Conservation (phyloP, 2,329 filamentous ascomycete genomes). For the Lecanosticta acicola region DNA sequence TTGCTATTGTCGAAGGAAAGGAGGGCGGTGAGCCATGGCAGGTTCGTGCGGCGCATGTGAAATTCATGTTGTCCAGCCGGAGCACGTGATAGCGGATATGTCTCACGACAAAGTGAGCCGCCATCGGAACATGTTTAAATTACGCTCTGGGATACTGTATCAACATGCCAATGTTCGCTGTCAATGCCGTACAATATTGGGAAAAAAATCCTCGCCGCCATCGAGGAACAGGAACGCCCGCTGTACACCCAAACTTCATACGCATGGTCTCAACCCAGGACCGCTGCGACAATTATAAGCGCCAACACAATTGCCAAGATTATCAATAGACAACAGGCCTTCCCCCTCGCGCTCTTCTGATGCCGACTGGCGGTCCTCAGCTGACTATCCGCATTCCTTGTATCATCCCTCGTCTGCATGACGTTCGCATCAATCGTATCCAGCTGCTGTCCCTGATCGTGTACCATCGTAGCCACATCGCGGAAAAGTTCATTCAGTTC, state of each 20-base stretch:
- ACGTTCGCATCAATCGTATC: constrained; percentile 87
- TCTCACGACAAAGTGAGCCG: too few species aligned
- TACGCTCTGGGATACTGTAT: background rate
- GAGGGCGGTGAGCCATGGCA: too few species aligned
- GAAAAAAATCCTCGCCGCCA: too few species aligned
- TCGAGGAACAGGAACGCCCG: too few species aligned
- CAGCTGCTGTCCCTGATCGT: constrained; percentile 84
- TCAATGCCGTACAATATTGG: background rate
- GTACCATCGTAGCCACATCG: constrained; percentile 95
- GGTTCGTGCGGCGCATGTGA: too few species aligned
- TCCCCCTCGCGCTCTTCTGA: constrained; percentile 91
- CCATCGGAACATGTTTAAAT: too few species aligned
- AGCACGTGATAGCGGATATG: too few species aligned
- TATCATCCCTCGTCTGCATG: constrained; percentile 73
- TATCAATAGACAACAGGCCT: constrained; percentile 84
- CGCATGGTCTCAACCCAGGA: constrained; percentile 54
- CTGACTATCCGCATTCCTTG: constrained; percentile 78
- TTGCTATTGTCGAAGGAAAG: too few species aligned
- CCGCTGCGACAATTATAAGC: constrained; percentile 81
- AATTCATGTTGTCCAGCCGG: too few species aligned
- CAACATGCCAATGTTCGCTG: background rate
- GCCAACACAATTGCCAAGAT: constrained; percentile 84
- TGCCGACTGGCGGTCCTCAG: constrained; percentile 80
- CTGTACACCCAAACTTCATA: background rate
- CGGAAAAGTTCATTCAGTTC: constrained; percentile 95